Percentiles rank a stretch among this genome's conserved stretches.
Conservation (phyloP, 139 green algal genomes). For the Nannochloris sp. region DNA sequence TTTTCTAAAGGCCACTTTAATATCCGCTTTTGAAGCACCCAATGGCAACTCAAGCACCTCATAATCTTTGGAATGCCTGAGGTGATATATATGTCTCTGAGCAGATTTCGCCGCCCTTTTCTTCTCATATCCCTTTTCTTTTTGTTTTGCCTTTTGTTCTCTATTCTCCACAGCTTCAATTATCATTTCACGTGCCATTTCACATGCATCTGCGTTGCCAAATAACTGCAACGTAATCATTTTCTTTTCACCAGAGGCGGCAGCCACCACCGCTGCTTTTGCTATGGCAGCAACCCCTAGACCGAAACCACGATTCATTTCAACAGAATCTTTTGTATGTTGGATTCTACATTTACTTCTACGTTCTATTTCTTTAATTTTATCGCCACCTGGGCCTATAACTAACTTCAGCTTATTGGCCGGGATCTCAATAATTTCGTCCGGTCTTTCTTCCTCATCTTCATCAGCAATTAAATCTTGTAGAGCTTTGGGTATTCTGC, state of each 20-base stretch:
- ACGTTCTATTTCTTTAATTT: constrained; percentile 76
- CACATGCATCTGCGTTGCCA: constrained; percentile 56
- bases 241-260: constrained; percentile 14
- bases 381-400: constrained; percentile 64
- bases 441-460: constrained; percentile 48
- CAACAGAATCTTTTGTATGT: constrained; percentile 66
- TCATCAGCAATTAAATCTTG: constrained; percentile 35
- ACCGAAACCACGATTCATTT: constrained; percentile 63
- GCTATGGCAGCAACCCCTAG: constrained; percentile 18
- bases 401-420: constrained; percentile 75
- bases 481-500: constrained; percentile 27
- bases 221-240: constrained; percentile 71
- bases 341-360: constrained; percentile 74
- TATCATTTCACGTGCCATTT: constrained; percentile 61
- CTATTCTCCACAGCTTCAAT: constrained; percentile 49
- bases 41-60: constrained; percentile 65
- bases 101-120: constrained; percentile 52
- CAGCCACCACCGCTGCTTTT: background rate
- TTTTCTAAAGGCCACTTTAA: constrained; percentile 73
- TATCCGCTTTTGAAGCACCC: constrained; percentile 64
- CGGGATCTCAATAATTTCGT: constrained; percentile 54
- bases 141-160: constrained; percentile 81
- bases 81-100: constrained; percentile 72
- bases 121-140: constrained; percentile 72
- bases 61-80: constrained; percentile 73